Evolutionary conservation across 129 eudicot genomes (phyloP).

Genomic region (Smallanthus sonchifolius): DNA sequence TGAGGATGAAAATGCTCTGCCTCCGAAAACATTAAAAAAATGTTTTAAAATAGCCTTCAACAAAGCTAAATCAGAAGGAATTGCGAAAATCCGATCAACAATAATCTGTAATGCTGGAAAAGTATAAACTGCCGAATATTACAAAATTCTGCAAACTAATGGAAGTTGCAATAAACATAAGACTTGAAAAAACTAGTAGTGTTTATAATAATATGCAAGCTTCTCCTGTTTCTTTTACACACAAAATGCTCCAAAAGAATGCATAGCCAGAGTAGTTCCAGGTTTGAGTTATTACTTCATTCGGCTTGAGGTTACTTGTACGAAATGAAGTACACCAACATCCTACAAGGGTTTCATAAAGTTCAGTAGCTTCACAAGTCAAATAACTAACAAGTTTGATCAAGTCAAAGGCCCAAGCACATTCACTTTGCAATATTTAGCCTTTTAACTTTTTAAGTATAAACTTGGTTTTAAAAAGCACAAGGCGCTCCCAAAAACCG

Average conservation of each 20-base stretch:
- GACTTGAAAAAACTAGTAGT: background rate
- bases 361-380: background rate
- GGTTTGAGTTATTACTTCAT: background rate
- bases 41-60: background rate
- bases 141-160: constrained; percentile 1
- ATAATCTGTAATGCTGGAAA: background rate
- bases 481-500: too few relatives aligned
- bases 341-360: background rate
- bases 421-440: background rate
- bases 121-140: background rate
- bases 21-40: too few relatives aligned
- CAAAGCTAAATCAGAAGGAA: background rate
- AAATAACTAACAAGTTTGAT: background rate
- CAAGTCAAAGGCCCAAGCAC: background rate
- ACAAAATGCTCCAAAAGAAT: background rate
- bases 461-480: too few relatives aligned
- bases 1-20: too few relatives aligned
- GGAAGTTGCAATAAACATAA: background rate
- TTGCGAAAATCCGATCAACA: background rate
- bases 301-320: background rate
- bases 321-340: background rate
- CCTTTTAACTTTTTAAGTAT: background rate
- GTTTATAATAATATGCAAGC: background rate
- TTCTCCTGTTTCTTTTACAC: constrained; percentile 15
- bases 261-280: background rate